Conservation (phyloP, 192 early-diverging fungal species). For the Backusella tarrabulga region DNA sequence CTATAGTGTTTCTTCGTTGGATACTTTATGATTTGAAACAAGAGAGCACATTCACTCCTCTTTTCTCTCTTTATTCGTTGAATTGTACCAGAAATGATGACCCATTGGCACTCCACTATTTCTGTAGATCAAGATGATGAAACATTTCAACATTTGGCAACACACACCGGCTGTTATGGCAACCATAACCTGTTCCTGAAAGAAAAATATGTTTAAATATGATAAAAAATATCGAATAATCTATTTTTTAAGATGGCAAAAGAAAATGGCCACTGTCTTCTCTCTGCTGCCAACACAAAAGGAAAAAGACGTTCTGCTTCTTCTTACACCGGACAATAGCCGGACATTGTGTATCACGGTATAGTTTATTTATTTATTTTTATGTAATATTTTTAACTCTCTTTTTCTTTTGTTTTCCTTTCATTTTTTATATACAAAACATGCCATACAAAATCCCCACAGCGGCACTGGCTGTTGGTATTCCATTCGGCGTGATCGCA, state of each 20-base stretch:
- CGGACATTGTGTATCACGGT: neutral
- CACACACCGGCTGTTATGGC: no score
- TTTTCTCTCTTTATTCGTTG: neutral
- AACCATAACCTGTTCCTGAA: no score
- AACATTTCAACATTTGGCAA: no score
- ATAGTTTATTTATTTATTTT: no score
- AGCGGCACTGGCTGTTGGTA: neutral
- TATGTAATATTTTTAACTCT: neutral
- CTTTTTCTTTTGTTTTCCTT: neutral
- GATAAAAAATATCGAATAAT: no score
- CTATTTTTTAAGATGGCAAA: no score
- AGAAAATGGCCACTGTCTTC: no score
- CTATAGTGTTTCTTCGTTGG: neutral
- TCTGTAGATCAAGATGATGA: no score
- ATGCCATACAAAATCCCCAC: slow-evolving; percentile 3
- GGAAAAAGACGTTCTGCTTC: neutral
- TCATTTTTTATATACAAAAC: neutral
- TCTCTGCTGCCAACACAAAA: no score
- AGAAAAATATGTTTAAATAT: no score
- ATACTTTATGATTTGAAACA: neutral
- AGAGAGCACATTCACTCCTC: neutral
- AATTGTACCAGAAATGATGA: no score
- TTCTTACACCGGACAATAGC: neutral
- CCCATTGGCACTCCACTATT: no score
- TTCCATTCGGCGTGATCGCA: slow-evolving; percentile 25